Evolutionary conservation across 208 protist genomes (phyloP).

Genomic region (Kentomonas sorsogonicus): DNA sequence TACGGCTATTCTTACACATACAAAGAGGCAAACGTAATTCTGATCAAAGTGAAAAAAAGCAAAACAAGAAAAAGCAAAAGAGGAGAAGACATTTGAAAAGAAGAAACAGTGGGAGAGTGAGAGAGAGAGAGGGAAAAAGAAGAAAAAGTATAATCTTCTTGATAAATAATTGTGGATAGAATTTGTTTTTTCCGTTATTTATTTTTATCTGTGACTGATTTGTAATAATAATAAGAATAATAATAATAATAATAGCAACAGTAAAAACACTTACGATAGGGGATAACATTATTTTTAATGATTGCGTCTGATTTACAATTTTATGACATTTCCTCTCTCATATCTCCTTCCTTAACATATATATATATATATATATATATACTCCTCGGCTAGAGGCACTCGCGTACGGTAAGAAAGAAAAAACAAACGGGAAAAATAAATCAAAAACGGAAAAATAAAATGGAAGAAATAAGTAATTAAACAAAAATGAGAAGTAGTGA

Average conservation of each 20-base stretch:
- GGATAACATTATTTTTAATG: not conserved
- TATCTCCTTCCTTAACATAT: not conserved
- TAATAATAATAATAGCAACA: not conserved
- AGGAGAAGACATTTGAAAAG: not conserved
- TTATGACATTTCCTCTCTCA: too few species aligned
- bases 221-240: not conserved
- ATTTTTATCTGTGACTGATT: not conserved
- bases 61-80: not conserved
- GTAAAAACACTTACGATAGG: not conserved
- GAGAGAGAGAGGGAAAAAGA: too few species aligned
- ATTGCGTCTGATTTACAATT: too few species aligned
- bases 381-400: too few species aligned
- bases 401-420: not conserved
- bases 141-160: constrained; percentile 1
- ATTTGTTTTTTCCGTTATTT: not conserved
- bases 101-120: too few species aligned
- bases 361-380: not conserved
- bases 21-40: not conserved
- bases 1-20: too few species aligned
- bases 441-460: constrained; percentile 1
- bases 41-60: not conserved
- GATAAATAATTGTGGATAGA: too few species aligned
- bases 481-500: constrained; percentile 4
- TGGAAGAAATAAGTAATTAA: not conserved
- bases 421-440: not conserved